Evolutionary conservation across 306 rosid genomes (phyloP).

Genomic region (Hippophae rhamnoides): DNA sequence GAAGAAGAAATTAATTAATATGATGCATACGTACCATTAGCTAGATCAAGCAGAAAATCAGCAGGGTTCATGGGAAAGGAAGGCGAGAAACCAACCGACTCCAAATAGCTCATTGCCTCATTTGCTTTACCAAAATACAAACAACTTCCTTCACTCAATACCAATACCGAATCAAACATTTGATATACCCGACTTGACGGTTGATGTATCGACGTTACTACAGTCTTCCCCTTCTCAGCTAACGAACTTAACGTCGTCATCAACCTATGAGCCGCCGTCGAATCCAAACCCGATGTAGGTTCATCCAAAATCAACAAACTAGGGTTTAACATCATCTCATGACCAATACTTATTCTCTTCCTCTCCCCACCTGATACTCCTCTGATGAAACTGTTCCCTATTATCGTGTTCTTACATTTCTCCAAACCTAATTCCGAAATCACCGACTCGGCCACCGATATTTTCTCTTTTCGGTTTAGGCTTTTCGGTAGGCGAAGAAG

Average conservation of each 20-base stretch:
- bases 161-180: slow-evolving; percentile 55
- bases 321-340: slow-evolving; percentile 77
- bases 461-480: slow-evolving; percentile 25
- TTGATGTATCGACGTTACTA: slow-evolving; percentile 75
- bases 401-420: slow-evolving; percentile 64
- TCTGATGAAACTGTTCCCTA: slow-evolving; percentile 67
- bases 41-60: slow-evolving; percentile 86
- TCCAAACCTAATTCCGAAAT: slow-evolving; percentile 52
- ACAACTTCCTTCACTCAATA: slow-evolving; percentile 58
- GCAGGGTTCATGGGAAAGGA: slow-evolving; percentile 83
- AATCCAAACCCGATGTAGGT: slow-evolving; percentile 86
- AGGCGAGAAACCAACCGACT: slow-evolving; percentile 60
- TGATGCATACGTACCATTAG: slow-evolving; percentile 58
- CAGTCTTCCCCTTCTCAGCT: slow-evolving; percentile 73
- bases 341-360: slow-evolving; percentile 77
- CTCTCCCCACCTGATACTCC: slow-evolving; percentile 89
- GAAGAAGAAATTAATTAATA: background rate
- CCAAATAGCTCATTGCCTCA: slow-evolving; percentile 57
- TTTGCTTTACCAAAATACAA: slow-evolving; percentile 59
- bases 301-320: slow-evolving; percentile 64
- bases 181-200: slow-evolving; percentile 85
- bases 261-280: slow-evolving; percentile 74
- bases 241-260: slow-evolving; percentile 33
- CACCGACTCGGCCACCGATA: slow-evolving; percentile 47
- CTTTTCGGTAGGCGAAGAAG: slow-evolving; percentile 58